Evolutionary conservation across 2,329 filamentous ascomycete genomes (phyloP).

Genomic region (Zymoseptoria tritici): DNA sequence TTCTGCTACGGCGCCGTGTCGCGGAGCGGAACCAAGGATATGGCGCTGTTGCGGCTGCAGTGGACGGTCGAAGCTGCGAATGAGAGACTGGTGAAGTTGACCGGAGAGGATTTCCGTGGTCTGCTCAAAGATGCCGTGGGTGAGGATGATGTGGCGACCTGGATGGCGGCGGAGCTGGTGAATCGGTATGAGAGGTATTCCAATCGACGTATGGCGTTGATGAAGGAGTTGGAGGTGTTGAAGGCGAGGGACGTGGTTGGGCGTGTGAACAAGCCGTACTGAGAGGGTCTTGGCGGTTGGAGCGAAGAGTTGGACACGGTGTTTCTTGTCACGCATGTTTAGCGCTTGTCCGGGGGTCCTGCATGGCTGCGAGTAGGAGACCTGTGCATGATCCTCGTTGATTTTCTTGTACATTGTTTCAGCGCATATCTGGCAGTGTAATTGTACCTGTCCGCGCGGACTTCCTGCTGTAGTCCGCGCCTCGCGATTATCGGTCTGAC

Average conservation of each 20-base stretch:
- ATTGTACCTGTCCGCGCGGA: too few species aligned
- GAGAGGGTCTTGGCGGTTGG: neutral
- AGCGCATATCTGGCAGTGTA: too few species aligned
- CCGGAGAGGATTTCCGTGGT: neutral
- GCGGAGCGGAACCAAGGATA: neutral
- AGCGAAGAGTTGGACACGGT: neutral
- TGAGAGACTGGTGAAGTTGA: neutral
- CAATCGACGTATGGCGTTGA: neutral
- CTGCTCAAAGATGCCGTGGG: neutral
- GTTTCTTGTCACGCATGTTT: neutral
- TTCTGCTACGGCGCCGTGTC: neutral
- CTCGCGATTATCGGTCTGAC: too few species aligned
- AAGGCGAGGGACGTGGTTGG: neutral
- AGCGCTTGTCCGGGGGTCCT: too few species aligned
- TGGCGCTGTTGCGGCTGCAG: neutral
- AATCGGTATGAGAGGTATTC: neutral
- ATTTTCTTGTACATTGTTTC: too few species aligned
- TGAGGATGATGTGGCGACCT: neutral
- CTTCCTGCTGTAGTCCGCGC: too few species aligned
- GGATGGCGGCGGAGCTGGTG: neutral
- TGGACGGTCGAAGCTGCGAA: neutral
- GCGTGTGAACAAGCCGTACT: neutral
- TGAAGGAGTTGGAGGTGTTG: neutral
- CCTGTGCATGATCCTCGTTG: too few species aligned
- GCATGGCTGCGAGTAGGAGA: too few species aligned